Conservation (phyloP, 352 stramenopile genomes). For the Globisporangium apiculatum region DNA sequence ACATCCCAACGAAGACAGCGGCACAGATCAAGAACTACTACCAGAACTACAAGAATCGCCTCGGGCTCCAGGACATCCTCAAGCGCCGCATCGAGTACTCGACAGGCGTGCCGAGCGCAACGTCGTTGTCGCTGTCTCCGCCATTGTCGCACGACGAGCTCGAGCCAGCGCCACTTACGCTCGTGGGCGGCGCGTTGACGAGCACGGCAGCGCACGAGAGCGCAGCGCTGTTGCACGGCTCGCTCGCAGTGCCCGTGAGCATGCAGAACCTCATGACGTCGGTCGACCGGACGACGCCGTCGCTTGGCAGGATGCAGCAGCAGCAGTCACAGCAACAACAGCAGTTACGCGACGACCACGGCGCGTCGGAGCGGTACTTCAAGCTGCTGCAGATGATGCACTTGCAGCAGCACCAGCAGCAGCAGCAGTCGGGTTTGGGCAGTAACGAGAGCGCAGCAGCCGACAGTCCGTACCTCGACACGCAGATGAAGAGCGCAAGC, state of each 20-base stretch:
- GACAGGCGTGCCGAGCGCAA: constrained; percentile 4
- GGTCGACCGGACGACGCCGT: constrained; percentile 12
- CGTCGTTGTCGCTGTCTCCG: constrained; percentile 6
- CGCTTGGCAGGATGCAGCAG: constrained; percentile 26
- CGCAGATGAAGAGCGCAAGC: constrained; percentile 28
- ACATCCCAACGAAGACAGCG: constrained; percentile 85
- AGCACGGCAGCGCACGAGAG: constrained; percentile 1
- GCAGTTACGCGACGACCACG: constrained; percentile 35
- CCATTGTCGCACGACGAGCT: constrained; percentile 4
- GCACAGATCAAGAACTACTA: constrained; percentile 93
- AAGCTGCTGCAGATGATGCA: constrained; percentile 84
- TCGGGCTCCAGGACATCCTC: constrained; percentile 84
- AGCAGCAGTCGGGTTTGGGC: constrained; percentile 21
- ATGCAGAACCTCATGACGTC: constrained; percentile 7
- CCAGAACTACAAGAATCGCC: constrained; percentile 90
- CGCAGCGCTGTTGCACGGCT: neutral
- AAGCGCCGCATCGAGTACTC: constrained; percentile 65
- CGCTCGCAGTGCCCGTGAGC: constrained; percentile 2
- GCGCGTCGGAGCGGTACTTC: constrained; percentile 65
- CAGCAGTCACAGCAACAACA: constrained; percentile 24
- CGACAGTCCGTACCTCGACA: constrained; percentile 45
- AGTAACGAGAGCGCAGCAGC: constrained; percentile 17
- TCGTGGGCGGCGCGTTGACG: neutral
- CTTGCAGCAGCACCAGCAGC: constrained; percentile 74
- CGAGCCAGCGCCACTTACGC: constrained; percentile 10